Percentiles rank a stretch among this genome's conserved stretches.
Conservation (phyloP, 1,284 basidiomycete species). For the Porogramme epimiltina region DNA sequence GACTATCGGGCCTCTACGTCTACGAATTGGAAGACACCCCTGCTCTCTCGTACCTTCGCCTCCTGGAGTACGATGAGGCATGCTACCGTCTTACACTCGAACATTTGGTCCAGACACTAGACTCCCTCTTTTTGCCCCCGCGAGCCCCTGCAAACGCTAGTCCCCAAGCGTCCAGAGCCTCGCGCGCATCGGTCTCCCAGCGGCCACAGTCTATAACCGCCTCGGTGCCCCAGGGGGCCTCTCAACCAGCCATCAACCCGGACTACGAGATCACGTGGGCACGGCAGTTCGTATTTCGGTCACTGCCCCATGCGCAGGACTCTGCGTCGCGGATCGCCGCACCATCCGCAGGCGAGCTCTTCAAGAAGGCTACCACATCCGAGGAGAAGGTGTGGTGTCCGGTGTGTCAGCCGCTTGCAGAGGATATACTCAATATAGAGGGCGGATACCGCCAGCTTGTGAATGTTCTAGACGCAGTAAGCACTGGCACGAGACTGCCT, state of each 20-base stretch:
- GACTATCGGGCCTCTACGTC: constrained; percentile 1
- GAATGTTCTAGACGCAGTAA: not conserved
- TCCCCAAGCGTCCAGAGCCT: not conserved
- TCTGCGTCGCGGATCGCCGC: not conserved
- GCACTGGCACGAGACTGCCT: too few species aligned
- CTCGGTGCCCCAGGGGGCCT: not conserved
- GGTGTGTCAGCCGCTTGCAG: not conserved
- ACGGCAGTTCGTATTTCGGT: not conserved
- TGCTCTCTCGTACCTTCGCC: constrained; percentile 14
- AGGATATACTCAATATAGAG: not conserved
- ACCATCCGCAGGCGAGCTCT: not conserved
- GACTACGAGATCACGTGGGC: not conserved
- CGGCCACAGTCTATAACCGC: not conserved
- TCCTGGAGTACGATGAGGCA: constrained; percentile 10
- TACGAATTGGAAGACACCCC: constrained; percentile 12
- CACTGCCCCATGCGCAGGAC: not conserved
- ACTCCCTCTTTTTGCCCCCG: too few species aligned
- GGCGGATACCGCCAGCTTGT: not conserved
- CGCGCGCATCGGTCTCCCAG: not conserved
- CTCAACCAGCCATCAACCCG: too few species aligned
- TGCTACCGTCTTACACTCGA: not conserved
- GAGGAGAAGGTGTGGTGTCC: not conserved
- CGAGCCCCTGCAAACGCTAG: not conserved
- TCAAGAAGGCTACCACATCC: not conserved
- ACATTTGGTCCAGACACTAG: too few species aligned